These are phyloP conservation scores for Laguncularia racemosa DNA, from an alignment of 345 rosid genomes.

Conservation along the genomic window DNA sequence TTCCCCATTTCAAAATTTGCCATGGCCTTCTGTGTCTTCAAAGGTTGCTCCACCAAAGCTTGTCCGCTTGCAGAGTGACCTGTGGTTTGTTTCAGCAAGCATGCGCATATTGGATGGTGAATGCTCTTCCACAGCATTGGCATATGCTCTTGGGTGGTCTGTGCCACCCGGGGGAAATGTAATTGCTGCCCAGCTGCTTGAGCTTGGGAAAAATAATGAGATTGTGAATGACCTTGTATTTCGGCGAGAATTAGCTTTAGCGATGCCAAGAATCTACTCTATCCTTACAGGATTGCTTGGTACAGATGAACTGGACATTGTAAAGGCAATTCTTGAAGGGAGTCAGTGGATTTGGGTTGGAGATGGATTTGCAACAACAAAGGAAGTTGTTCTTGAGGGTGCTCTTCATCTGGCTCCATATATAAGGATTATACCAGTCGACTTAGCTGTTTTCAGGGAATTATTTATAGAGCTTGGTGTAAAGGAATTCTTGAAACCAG, in stretches of 20 bases:
- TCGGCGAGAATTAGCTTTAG: conserved; percentile 81
- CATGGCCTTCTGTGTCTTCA: conserved; percentile 87
- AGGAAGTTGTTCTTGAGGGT: conserved; percentile 94
- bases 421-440: conserved; percentile 81
- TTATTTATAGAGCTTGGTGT: conserved; percentile 84
- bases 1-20: conserved; percentile 73
- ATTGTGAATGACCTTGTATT: conserved; percentile 63
- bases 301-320: conserved; percentile 92
- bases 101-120: conserved; percentile 94
- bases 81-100: conserved; percentile 95
- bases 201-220: conserved; percentile 93
- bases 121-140: conserved; percentile 85
- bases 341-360: conserved; percentile 99
- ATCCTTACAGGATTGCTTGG: conserved; percentile 57
- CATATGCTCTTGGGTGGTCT: conserved; percentile 88
- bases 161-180: conserved; percentile 88
- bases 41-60: conserved; percentile 91
- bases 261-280: conserved; percentile 87
- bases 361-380: conserved; percentile 87
- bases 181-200: conserved; percentile 94
- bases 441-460: conserved; percentile 79
- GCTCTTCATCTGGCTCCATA: conserved; percentile 94
- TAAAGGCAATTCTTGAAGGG: conserved; percentile 95
- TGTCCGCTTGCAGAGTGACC: conserved; percentile 68
- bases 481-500: conserved; percentile 71